Base-by-base conservation (phyloP, 257 asterid species). In the Eustoma russellianum region DNA sequence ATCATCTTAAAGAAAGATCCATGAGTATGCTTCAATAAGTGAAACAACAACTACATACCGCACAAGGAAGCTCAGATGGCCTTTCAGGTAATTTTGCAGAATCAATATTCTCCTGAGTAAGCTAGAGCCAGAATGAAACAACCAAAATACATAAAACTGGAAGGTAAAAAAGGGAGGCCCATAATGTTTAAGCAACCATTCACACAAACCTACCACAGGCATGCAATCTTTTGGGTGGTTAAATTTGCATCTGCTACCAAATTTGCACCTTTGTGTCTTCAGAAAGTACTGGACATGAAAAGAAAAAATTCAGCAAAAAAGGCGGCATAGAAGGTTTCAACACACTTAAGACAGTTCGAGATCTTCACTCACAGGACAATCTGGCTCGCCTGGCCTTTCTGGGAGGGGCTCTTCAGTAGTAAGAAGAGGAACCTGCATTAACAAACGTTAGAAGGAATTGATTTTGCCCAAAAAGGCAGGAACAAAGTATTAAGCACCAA, bases 261-360 rank as follows among this genome's bases (percentile, higher is more conserved):
- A 91, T 70, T 87, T 91, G 81, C 98, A 91, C 62, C 86, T 74
- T 66, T 80, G 86, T 51, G 98, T 91, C 94, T 87, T 87, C 76
- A 91, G 48, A 68, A 75, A 91, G 77, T 67, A 88, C 99, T 92
- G 92, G 44, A 62, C 24, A 61, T 18, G 67, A 16, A 53, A 33
- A 62, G 40, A 15, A 19, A 4, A 35, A 17, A 47, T 13, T 28
- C 1, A 46, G 11, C 17, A 41, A 33, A 41, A 41, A 44, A 5
- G 12, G 15, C 24, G 44, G 11, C 11, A 61, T 1, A n/a, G 15
- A 41, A n/a, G 3, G 19, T 50, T 9, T 14, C 2, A 34, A 55
- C 35, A 50, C 9, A 40, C n/a, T 48, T 15, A 47, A 28, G 50
- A 13, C 13, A 17, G 0, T 7, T 19, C 3, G 28, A 16, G 55